Base-by-base conservation (phyloP, 257 asterid species). In the Nemophila menziesii region DNA sequence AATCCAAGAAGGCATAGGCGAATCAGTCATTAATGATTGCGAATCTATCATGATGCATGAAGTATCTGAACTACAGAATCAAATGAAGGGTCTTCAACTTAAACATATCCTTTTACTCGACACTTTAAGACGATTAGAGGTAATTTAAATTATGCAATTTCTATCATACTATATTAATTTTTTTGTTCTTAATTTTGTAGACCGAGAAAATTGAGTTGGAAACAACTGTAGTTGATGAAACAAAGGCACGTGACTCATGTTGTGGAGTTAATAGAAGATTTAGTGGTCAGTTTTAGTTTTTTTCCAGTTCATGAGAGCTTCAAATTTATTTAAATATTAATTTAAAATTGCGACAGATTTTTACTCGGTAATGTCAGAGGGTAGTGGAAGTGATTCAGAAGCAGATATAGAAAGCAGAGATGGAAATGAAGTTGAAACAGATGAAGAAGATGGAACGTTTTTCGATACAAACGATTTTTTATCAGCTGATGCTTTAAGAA, bases 211-310 rank as follows among this genome's bases (percentile, higher is more conserved):
- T 89, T 58, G 98, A 89, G 70, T 60, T 89, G 76, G 98, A 89
- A 78, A 79, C 95, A 56, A 90, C 98, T 37, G 98, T 90, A 46
- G 92, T 90, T 53, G 98, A 90, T 58, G 98, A 90, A 68, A 85
- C 98, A 20, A 90, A 85, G 72, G 98, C 75, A 51, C 75, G 98
- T 15, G 92, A 84, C 67, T 90, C 98, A 37, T 85, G 73, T 67
- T 72, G 81, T 57, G 96, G 87, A 62, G 98, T 85, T 64, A 79
- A 81, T 48, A 68, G 92, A 77, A 81, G 98, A 74, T 80, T 80
- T 57, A 89, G 98, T 62, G 98, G 98, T 90, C 56, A 55, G 94
- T 81, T 58, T 57, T 46, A 9, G 50, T 20, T 22, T 23, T 51
- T 52, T 16, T 54, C 20, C 24, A 11, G 27, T 67, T 57, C 16